phyloP scores from a whole-genome alignment of 257 asterid species.

The Solanum microdontum region DNA sequence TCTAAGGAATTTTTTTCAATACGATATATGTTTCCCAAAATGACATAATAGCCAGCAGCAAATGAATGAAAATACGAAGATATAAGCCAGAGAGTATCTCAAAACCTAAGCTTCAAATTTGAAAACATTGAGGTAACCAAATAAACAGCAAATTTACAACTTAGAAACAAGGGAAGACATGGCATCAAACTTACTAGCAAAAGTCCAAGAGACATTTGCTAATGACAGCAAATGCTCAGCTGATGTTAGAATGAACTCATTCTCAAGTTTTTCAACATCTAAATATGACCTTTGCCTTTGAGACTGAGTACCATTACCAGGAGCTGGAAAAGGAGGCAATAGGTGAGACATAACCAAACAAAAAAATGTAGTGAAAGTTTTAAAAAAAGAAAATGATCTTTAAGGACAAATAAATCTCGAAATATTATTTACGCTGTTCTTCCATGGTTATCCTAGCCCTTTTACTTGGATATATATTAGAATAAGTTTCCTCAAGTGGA shows the following conservation, averaged over 20 bases:
- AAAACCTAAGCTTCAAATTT: background rate
- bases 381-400: background rate
- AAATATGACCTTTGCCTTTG: constrained; percentile 43
- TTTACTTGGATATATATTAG: constrained; percentile 59
- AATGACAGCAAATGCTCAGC: constrained; percentile 65
- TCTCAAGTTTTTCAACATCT: constrained; percentile 75
- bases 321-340: constrained; percentile 32
- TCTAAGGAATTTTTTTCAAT: background rate
- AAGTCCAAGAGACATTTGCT: constrained; percentile 61
- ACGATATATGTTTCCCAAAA: background rate
- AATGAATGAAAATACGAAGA: background rate
- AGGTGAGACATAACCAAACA: constrained; percentile 1
- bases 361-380: background rate
- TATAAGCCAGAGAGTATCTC: background rate
- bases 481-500: constrained; percentile 35
- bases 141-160: background rate
- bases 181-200: background rate
- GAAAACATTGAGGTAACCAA: background rate
- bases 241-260: constrained; percentile 66
- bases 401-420: background rate
- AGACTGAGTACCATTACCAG: constrained; percentile 40
- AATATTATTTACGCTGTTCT: constrained; percentile 41
- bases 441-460: constrained; percentile 58
- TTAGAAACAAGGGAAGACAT: background rate
- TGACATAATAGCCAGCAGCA: background rate